These are phyloP conservation scores for Galeopsis tetrahit DNA, from an alignment of 257 asterid species.

Conservation along the genomic window DNA sequence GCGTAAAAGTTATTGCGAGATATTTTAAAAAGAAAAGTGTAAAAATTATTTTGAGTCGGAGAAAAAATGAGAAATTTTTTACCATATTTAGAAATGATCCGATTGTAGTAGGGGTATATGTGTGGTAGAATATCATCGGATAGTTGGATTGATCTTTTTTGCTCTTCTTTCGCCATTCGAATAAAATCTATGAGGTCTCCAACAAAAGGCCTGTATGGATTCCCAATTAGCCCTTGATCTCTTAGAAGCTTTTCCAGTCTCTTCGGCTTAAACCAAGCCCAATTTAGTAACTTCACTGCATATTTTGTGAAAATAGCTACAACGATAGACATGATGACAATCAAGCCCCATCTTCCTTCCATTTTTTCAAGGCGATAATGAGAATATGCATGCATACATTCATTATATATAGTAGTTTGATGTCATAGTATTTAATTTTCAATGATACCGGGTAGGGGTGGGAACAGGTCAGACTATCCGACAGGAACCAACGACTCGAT, in stretches of 20 bases:
- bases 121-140: constrained; percentile 27
- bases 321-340: constrained; percentile 22
- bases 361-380: neutral
- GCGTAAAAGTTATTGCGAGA: no score
- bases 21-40: no score
- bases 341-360: neutral
- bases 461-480: no score
- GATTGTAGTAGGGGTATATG: constrained; percentile 21
- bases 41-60: no score
- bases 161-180: neutral
- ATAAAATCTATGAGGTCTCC: constrained; percentile 40
- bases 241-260: constrained; percentile 37
- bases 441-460: no score
- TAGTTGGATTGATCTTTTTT: constrained; percentile 29
- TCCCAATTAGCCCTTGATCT: constrained; percentile 35
- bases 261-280: constrained; percentile 40
- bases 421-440: no score
- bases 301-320: neutral
- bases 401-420: no score
- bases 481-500: no score
- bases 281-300: constrained; percentile 25
- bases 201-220: neutral
- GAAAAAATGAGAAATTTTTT: neutral
- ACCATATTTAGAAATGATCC: constrained; percentile 26
- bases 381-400: no score